Evolutionary conservation across 805 yeast species (phyloP), one percentile per base, ranked within the genome.

Genomic region (Yamadazyma takamatsuzukensis): DNA sequence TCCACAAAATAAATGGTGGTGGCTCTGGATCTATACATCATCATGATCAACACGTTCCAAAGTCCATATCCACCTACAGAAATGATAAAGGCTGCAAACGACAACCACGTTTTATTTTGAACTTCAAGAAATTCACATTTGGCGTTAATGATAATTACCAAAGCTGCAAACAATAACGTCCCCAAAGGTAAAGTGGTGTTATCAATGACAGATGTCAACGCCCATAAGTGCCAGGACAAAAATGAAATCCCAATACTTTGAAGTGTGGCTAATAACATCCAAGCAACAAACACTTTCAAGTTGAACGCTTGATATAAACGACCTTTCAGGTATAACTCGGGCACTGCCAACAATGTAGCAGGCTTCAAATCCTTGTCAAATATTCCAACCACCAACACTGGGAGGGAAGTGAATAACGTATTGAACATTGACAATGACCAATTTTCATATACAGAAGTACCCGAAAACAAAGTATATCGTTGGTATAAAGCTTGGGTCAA

Each of bases 371-470:
- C 99, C 51, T 83, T 83, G 48, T 90, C 96, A 58, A 93, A 83
- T 78, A 89, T 85, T n/a, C 99, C 99, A 33, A 93, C 68, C 49
- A 94, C 83, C 23, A 93, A 58, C 2, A 93, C 97, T 0, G 96
- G 89, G 31, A 93, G 65, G 0, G 96, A 86, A 0, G 98, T 90
- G 63, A 93, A 94, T 40, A 93, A 69, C 0, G 98, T 94, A 55
- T 93, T 94, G 66, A 84, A 93, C 97, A 94, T 89, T 0, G 97
- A 85, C 39, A 93, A 69, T 2, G 97, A 89, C 96, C 97, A 89
- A 25, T 90, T 81, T 53, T 94, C 98, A 57, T 86, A 93, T 45
- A 90, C 57, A 0, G 97, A 87, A 0, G 96, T 80, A 2, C 98
- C 98, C 0, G 97, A 84, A 56, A 85, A 93, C 63, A 86, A 64